These are phyloP conservation scores for Noccaea bulbosa DNA, from an alignment of 345 rosid species.

Conservation along the genomic window DNA sequence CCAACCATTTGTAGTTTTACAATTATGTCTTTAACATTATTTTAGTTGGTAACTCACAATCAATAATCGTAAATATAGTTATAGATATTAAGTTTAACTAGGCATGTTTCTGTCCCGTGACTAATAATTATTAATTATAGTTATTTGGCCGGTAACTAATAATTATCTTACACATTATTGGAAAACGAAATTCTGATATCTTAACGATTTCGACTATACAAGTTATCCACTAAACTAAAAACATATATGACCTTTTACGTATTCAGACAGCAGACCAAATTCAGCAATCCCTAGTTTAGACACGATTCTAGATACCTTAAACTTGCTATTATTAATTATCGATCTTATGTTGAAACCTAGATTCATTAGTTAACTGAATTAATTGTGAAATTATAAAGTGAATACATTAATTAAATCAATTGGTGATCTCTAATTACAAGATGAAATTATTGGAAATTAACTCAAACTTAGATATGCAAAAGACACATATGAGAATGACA, in stretches of 20 bases:
- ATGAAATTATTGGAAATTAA: constrained; percentile 8
- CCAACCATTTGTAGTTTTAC: constrained; percentile 11
- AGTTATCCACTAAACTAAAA: neutral
- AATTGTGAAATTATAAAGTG: neutral
- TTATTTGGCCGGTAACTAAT: constrained; percentile 11
- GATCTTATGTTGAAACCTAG: constrained; percentile 2
- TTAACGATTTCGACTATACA: constrained; percentile 3
- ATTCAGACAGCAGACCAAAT: neutral
- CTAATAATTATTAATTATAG: no score
- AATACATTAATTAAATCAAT: neutral
- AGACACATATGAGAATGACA: constrained; percentile 17
- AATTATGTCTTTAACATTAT: constrained; percentile 33
- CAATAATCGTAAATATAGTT: constrained; percentile 25
- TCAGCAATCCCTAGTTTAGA: constrained; percentile 12
- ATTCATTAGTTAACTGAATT: neutral
- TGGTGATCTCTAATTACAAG: neutral
- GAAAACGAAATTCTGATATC: constrained; percentile 24
- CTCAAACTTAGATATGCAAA: neutral
- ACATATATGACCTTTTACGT: constrained; percentile 8
- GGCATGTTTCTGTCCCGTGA: constrained; percentile 5
- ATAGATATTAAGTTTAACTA: constrained; percentile 17
- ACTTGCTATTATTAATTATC: neutral
- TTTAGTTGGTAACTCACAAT: constrained; percentile 41
- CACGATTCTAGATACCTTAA: constrained; percentile 1
- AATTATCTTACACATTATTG: neutral